Conservation (phyloP, 2,329 filamentous ascomycete species). For the Alternaria angustiovoidea region DNA sequence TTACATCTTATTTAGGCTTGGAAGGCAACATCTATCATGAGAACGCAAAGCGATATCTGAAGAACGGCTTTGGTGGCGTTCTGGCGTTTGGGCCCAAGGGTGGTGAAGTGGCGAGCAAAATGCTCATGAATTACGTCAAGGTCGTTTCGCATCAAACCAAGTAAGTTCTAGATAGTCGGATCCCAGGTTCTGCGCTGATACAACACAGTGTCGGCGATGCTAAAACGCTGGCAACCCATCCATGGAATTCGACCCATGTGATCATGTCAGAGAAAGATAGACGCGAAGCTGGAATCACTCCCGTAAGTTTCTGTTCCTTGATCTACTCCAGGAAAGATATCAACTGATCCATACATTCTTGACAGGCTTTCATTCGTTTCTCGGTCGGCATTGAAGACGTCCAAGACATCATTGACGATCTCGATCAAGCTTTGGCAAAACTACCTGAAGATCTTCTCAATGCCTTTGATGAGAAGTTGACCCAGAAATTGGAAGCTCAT, state of each 20-base stretch:
- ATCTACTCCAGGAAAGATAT: slow-evolving; percentile 20
- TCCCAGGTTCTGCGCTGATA: neutral
- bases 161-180: neutral
- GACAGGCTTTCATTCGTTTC: slow-evolving; percentile 26
- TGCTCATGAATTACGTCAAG: slow-evolving; percentile 3
- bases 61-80: slow-evolving; percentile 35
- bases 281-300: slow-evolving; percentile 5
- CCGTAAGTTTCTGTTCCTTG: neutral
- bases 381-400: slow-evolving; percentile 32
- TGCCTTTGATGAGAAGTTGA: neutral
- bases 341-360: slow-evolving; percentile 24
- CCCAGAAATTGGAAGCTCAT: neutral
- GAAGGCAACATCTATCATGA: slow-evolving; percentile 30
- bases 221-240: slow-evolving; percentile 42
- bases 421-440: slow-evolving; percentile 30
- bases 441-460: slow-evolving; percentile 9
- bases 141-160: slow-evolving; percentile 1
- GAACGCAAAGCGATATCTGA: slow-evolving; percentile 26
- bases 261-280: slow-evolving; percentile 31
- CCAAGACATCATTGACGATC: slow-evolving; percentile 31
- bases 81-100: slow-evolving; percentile 29
- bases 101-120: neutral
- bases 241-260: slow-evolving; percentile 39
- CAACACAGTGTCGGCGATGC: slow-evolving; percentile 35
- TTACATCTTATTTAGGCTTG: slow-evolving; percentile 4